phyloP scores from a whole-genome alignment of 768 basidiomycete species.

The Lactarius akahatsu region DNA sequence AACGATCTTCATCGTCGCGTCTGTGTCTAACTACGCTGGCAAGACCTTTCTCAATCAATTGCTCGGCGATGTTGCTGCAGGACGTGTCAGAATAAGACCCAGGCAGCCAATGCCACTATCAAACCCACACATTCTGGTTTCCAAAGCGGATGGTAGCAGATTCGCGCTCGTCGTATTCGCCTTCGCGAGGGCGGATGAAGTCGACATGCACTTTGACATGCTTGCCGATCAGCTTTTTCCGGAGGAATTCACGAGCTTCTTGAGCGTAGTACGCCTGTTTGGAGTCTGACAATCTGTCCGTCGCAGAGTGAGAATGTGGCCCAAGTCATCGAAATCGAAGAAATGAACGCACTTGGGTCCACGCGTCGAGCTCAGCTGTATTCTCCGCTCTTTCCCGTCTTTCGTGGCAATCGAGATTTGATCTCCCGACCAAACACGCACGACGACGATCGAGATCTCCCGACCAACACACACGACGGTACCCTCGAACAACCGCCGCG shows the following conservation, averaged over 20 bases:
- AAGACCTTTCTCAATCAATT: slow-evolving; percentile 89
- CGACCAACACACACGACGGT: too few relatives aligned
- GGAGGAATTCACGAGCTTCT: slow-evolving; percentile 90
- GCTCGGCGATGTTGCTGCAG: slow-evolving; percentile 86
- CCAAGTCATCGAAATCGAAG: not conserved
- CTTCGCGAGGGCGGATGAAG: slow-evolving; percentile 87
- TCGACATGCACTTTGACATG: slow-evolving; percentile 80
- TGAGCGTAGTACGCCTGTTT: slow-evolving; percentile 85
- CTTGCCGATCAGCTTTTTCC: slow-evolving; percentile 91
- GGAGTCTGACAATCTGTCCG: slow-evolving; percentile 70
- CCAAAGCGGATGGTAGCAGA: slow-evolving; percentile 88
- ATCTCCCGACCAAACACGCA: slow-evolving; percentile 90
- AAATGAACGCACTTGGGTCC: slow-evolving; percentile 64
- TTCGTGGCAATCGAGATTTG: slow-evolving; percentile 80
- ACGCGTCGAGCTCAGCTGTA: slow-evolving; percentile 87
- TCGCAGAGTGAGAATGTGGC: not conserved
- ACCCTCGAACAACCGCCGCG: slow-evolving; percentile 65
- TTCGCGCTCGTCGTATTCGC: slow-evolving; percentile 91
- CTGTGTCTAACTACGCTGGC: slow-evolving; percentile 89
- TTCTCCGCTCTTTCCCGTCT: slow-evolving; percentile 73
- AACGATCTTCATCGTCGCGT: slow-evolving; percentile 93
- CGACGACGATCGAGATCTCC: too few relatives aligned
- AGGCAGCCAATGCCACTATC: not conserved
- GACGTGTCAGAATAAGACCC: slow-evolving; percentile 10
- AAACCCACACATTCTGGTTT: slow-evolving; percentile 69